Base-by-base conservation (phyloP, 2,329 filamentous ascomycete genomes). In the Scolecobasidium constrictum region DNA sequence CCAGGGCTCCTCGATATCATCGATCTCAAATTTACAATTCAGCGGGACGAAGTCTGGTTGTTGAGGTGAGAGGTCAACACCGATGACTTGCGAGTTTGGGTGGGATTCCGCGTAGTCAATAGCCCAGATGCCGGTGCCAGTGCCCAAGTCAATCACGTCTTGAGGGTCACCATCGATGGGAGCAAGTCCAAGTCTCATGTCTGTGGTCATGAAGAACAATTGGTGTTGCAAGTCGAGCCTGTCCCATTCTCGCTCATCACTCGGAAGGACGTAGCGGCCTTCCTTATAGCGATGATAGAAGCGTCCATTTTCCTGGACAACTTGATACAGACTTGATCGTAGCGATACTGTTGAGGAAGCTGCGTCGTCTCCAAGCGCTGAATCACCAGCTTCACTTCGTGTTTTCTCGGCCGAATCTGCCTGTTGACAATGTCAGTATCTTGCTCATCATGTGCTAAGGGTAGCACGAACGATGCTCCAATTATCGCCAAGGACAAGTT, bases 21-120 rank as follows among this genome's bases (percentile, higher is more conserved):
- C 66, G 35, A 69, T 54, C 21, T 66, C 63, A 48, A 74, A 75
- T 6, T 56, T 53, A 3, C 71, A 60, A 41, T 75, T 75, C 9
- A 56, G 56, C n/a, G 55, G 50, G 5, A 58, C 50, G 46, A 43
- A 45, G 4, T 40, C 15, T 21, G 47, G 43, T 23, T 46, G 40
- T n/a, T 35, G 28, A 4, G 46, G 46, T 7, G 22, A 39, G 5
- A 49, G 31, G 22, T 49, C 48, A 17, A 38, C 45, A 6, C 48
- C 48, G 17, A 48, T 40, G 7, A 49, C 44, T 19, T 40, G 21
- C 22, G 13, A 17, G 5, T 36, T 13, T 3, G 44, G 31, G 28
- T 31, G 35, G 16, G 23, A 4, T n/a, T 36, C 9, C 4, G 38
- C 60, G 45, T 61, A 53, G 34, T 63, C 58, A n/a, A 67, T 48